Evolutionary conservation across 1,139 yeast species (phyloP), one percentile per base, ranked within the genome.

Genomic region (Candida anutae): DNA sequence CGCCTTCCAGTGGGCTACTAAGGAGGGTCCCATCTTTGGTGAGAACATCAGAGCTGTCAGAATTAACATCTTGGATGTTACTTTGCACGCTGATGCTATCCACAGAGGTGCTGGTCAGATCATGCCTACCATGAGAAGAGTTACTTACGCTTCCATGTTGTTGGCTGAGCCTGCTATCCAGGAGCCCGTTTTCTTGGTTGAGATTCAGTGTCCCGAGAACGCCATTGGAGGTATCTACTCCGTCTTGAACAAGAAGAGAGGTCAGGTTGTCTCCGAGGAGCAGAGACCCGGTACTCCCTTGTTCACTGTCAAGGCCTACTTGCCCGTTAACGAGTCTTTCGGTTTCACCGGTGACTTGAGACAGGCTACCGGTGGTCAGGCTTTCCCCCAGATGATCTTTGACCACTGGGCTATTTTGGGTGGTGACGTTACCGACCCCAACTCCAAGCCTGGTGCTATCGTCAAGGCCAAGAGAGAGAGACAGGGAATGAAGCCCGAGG

Each of bases 71-170:
- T 78, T 90, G 73, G 98, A 90, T 81, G 98, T 90, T 62, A 88
- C 96, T 53, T 78, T 90, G 69, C 98, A 90, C 72, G 95, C 98
- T 64, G 98, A 90, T 83, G 95, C 98, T 69, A 90, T 90, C 73
- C 98, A 90, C 84, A 87, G 98, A 83, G 98, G 98, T 79, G 96
- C 94, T 74, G 98, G 98, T 74, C 98, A 90, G 78, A 80, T 90
- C 68, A 87, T 90, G 71, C 97, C 97, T 72, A 90, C 98, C 71
- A 88, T 90, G 96, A 87, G 97, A 81, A 90, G 98, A 79, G 97
- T 79, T 55, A 85, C 97, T 48, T 90, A 84, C 74, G 98, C 98
- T 61, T 85, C 96, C 55, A 75, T 87, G 78, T 80, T 90, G 64
- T 79, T 90, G 67, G 97, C 97, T 64, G 85, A 85, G 69, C 98